These are phyloP conservation scores for Saprolegnia parasitica DNA, from an alignment of 352 stramenopile species.

Conservation along the genomic window DNA sequence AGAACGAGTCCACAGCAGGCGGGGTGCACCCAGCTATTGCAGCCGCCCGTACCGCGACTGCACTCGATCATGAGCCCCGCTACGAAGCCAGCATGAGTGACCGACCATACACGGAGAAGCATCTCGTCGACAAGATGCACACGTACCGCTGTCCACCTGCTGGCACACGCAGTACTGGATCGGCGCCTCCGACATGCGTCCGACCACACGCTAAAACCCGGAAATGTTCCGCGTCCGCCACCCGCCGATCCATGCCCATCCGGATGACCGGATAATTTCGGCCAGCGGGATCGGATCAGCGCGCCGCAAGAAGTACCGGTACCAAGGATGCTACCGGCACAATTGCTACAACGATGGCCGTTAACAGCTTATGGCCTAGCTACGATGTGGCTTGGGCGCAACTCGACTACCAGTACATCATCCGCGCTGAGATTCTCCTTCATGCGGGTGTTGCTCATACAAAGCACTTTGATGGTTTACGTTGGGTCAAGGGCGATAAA, in stretches of 20 bases:
- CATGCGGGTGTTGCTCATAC: too few species aligned
- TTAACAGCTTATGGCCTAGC: too few species aligned
- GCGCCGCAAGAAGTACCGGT: neutral
- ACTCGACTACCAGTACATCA: too few species aligned
- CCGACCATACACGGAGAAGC: neutral
- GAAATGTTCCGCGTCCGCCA: slow-evolving; percentile 27
- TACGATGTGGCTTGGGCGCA: too few species aligned
- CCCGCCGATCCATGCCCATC: neutral
- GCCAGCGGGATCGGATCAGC: neutral
- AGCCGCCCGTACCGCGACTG: slow-evolving; percentile 83
- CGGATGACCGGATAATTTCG: slow-evolving; percentile 17
- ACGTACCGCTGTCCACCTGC: slow-evolving; percentile 65
- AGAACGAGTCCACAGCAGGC: slow-evolving; percentile 82
- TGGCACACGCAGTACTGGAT: slow-evolving; percentile 82
- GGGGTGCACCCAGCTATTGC: slow-evolving; percentile 89
- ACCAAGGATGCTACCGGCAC: too few species aligned
- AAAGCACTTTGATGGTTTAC: too few species aligned
- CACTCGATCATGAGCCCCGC: slow-evolving; percentile 91
- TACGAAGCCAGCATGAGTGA: slow-evolving; percentile 8
- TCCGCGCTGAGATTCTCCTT: too few species aligned
- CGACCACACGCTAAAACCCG: neutral
- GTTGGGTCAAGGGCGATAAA: too few species aligned
- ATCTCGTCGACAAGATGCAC: neutral
- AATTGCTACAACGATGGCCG: too few species aligned
- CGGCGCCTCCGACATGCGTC: slow-evolving; percentile 28